A percentile compares a stretch with the other conserved stretches of the same genome.
Evolutionary conservation across 495 filamentous ascomycete genomes (phyloP).

Genomic region (Podospora fimiseda): DNA sequence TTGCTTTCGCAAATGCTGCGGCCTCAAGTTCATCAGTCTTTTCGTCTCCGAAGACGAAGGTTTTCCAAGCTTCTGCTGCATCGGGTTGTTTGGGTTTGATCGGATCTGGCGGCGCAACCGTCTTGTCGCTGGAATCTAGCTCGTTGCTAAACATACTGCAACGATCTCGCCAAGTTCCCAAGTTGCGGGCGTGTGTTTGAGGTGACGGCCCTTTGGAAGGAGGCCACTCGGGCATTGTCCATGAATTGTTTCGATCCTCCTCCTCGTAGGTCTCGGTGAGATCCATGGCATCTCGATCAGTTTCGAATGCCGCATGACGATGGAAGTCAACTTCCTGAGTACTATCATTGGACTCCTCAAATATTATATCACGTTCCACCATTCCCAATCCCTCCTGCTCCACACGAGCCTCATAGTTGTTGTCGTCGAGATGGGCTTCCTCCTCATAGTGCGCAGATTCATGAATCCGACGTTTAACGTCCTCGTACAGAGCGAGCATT

Average conservation of each 20-base stretch:
- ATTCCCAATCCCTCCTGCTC: background rate
- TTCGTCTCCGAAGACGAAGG: conserved; percentile 31
- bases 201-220: background rate
- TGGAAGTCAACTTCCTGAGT: no score
- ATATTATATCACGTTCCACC: background rate
- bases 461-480: conserved; percentile 13
- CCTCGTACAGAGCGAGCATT: conserved; percentile 13
- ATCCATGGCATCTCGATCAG: background rate
- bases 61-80: conserved; percentile 32
- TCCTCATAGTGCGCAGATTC: conserved; percentile 6
- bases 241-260: background rate
- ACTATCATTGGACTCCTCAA: no score
- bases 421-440: background rate
- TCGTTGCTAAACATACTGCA: background rate
- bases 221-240: background rate
- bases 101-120: background rate
- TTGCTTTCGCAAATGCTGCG: conserved; percentile 30
- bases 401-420: background rate
- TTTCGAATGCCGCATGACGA: no score
- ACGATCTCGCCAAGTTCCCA: background rate
- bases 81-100: conserved; percentile 1
- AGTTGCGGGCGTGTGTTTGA: no score
- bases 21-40: conserved; percentile 29
- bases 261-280: background rate
- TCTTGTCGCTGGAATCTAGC: background rate